phyloP scores from a whole-genome alignment of 2,329 filamentous ascomycete genomes.

The Pseudogymnoascus sp. region DNA sequence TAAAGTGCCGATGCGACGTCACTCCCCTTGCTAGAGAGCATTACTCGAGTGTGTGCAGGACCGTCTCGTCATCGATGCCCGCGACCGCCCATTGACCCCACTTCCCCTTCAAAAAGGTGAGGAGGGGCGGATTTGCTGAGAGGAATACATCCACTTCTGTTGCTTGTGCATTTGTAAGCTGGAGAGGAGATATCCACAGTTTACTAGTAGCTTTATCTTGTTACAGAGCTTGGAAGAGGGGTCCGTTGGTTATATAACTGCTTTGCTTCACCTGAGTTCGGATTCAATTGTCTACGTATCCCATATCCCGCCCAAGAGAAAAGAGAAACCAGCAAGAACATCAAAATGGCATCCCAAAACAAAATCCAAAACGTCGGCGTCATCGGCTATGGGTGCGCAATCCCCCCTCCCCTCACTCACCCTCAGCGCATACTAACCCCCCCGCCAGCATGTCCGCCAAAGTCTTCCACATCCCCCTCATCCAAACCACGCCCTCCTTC shows the following conservation, averaged over 20 bases:
- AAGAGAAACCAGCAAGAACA: background rate
- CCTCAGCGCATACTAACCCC: constrained; percentile 10
- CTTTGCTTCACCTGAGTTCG: background rate
- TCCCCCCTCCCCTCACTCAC: background rate
- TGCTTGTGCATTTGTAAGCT: background rate
- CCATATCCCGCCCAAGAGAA: background rate
- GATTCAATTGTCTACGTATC: background rate
- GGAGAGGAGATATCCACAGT: background rate
- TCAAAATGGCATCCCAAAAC: constrained; percentile 19
- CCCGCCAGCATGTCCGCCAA: constrained; percentile 55
- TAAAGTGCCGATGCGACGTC: background rate
- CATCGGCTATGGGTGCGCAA: constrained; percentile 44
- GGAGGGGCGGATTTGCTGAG: background rate
- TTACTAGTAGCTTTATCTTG: background rate
- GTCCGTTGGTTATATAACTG: background rate
- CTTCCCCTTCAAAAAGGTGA: background rate
- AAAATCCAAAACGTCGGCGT: constrained; percentile 49
- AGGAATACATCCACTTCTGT: background rate
- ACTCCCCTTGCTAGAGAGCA: too few relatives aligned
- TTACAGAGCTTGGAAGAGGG: background rate
- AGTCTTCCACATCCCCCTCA: constrained; percentile 77
- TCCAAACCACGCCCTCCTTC: constrained; percentile 56
- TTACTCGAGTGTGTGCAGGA: too few relatives aligned
- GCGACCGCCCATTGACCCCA: too few relatives aligned
- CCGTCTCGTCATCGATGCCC: background rate